A percentile compares a stretch with the other conserved stretches of the same genome.
Evolutionary conservation across 1,284 basidiomycete species (phyloP).

Genomic region (Coniophora puteana): DNA sequence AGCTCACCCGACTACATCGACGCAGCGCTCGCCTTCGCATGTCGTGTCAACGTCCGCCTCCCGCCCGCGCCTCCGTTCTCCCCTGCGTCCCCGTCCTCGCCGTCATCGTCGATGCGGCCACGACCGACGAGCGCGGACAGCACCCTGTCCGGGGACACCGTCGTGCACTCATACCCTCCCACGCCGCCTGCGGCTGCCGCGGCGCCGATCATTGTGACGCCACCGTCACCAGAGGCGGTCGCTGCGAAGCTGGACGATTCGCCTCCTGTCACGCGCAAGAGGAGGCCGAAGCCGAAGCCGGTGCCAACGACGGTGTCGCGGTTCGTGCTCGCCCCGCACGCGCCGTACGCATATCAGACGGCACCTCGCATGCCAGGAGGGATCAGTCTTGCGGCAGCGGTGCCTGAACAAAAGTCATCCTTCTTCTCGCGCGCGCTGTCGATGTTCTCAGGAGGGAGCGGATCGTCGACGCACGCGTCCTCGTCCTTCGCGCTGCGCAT

Average conservation of each 20-base stretch:
- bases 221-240: conserved; percentile 42
- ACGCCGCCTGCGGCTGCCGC: conserved; percentile 46
- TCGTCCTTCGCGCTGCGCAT: conserved; percentile 67
- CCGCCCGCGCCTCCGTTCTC: conserved; percentile 20
- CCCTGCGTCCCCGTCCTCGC: conserved; percentile 7
- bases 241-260: conserved; percentile 35
- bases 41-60: conserved; percentile 60
- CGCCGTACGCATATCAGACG: too few relatives aligned
- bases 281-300: conserved; percentile 3
- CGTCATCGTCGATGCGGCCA: conserved; percentile 13
- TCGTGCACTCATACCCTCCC: conserved; percentile 65
- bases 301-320: conserved; percentile 41
- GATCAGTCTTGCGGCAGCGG: too few relatives aligned
- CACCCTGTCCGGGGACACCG: conserved; percentile 31
- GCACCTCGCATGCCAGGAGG: conserved; percentile 34
- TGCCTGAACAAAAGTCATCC: conserved; percentile 32
- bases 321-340: conserved; percentile 59
- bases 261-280: conserved; percentile 9
- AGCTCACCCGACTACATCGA: conserved; percentile 55
- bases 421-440: conserved; percentile 57
- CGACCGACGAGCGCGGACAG: conserved; percentile 32
- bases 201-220: conserved; percentile 32
- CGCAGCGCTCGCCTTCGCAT: conserved; percentile 58
- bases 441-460: too few relatives aligned
- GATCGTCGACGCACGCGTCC: conserved; percentile 52